Percentiles rank a stretch among this genome's conserved stretches.
These are phyloP conservation scores for Lonicera japonica DNA, from an alignment of 129 eudicot genomes.

Conservation along the genomic window DNA sequence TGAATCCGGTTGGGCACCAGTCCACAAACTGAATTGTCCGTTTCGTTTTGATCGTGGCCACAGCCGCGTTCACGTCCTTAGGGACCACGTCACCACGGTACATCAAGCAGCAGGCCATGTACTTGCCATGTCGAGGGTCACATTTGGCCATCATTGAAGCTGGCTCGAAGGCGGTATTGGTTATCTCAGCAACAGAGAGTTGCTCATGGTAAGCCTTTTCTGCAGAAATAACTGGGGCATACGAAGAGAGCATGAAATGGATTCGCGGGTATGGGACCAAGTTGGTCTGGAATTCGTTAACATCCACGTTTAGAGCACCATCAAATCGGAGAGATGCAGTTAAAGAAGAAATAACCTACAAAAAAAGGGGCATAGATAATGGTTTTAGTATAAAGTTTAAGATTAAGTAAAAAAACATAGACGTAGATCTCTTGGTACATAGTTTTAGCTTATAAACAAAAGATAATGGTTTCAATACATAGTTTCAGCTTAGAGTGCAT, in stretches of 20 bases:
- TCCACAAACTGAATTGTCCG: slow-evolving; percentile 35
- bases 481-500: no score
- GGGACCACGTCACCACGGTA: slow-evolving; percentile 36
- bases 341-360: slow-evolving; percentile 36
- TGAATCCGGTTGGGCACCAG: slow-evolving; percentile 44
- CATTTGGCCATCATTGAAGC: slow-evolving; percentile 34
- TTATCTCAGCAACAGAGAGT: slow-evolving; percentile 33
- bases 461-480: no score
- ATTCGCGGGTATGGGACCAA: slow-evolving; percentile 34
- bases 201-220: slow-evolving; percentile 34
- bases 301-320: slow-evolving; percentile 36
- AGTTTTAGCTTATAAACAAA: no score
- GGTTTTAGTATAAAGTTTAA: no score
- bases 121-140: slow-evolving; percentile 35
- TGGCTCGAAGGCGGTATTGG: slow-evolving; percentile 31
- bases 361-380: neutral
- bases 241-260: slow-evolving; percentile 37
- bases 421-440: no score
- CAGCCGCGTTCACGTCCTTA: slow-evolving; percentile 32
- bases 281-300: slow-evolving; percentile 34
- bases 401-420: no score
- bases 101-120: slow-evolving; percentile 35
- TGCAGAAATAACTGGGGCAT: slow-evolving; percentile 32
- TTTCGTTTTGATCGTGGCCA: slow-evolving; percentile 26
- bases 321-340: slow-evolving; percentile 44